Evolutionary conservation across 441 rosid species (phyloP).

Genomic region (Euphorbia schlechtendalii): DNA sequence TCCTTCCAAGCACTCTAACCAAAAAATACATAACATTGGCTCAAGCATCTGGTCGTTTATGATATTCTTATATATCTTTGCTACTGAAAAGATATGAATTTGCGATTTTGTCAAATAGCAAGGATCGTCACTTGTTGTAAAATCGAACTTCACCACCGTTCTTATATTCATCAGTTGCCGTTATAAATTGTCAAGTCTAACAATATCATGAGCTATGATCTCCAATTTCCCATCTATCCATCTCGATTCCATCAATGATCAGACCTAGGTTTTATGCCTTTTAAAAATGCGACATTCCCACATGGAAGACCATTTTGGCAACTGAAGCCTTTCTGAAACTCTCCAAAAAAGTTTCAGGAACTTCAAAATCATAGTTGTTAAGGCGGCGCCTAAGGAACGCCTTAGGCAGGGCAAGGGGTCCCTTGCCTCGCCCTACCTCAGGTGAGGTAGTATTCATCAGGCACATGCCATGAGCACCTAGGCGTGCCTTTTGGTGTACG

Average conservation of each 20-base stretch:
- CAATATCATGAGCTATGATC: background rate
- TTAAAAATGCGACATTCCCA: background rate
- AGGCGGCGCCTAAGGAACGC: no score
- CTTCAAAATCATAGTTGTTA: background rate
- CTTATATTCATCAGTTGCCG: no score
- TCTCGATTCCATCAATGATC: background rate
- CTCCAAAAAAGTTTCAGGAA: background rate
- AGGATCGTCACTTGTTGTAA: background rate
- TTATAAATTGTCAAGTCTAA: background rate
- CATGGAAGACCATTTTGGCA: background rate
- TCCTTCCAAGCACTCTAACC: background rate
- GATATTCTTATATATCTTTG: background rate
- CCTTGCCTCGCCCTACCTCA: no score
- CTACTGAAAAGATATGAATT: background rate
- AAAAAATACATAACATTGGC: background rate
- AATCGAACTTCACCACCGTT: slow-evolving; percentile 1
- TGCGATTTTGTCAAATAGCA: background rate
- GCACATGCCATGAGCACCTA: no score
- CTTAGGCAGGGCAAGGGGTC: no score
- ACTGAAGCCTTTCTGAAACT: background rate
- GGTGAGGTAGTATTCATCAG: no score
- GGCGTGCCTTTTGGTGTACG: no score
- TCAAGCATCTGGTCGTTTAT: background rate
- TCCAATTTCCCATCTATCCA: background rate
- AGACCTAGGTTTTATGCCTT: background rate